A percentile compares a stretch with the other conserved stretches of the same genome.
Conservation (phyloP, 23 red algal genomes). For the Porphyridium purpureum region DNA sequence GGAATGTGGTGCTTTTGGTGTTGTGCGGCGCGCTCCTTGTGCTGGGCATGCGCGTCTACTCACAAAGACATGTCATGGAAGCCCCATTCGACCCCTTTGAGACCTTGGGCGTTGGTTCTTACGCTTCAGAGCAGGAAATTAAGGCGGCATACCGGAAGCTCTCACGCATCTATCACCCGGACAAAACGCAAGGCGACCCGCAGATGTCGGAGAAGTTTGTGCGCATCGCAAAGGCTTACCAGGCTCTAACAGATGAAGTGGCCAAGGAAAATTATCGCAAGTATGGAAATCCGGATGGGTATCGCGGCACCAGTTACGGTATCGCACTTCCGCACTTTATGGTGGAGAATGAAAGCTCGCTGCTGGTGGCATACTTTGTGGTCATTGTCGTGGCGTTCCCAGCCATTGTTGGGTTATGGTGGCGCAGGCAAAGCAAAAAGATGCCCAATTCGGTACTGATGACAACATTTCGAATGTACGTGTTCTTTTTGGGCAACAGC, state of each 20-base stretch:
- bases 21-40: too few relatives aligned
- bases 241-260: slow-evolving; percentile 60
- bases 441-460: slow-evolving; percentile 36
- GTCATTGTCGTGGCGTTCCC: slow-evolving; percentile 42
- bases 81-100: slow-evolving; percentile 84
- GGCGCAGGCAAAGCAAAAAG: slow-evolving; percentile 36
- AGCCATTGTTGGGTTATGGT: slow-evolving; percentile 52
- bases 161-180: slow-evolving; percentile 75
- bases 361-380: slow-evolving; percentile 35
- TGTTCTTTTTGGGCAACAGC: too few relatives aligned
- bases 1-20: too few relatives aligned
- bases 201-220: slow-evolving; percentile 52
- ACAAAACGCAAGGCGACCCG: slow-evolving; percentile 74
- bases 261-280: slow-evolving; percentile 68
- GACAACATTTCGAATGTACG: slow-evolving; percentile 44
- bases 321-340: slow-evolving; percentile 59
- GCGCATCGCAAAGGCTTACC: slow-evolving; percentile 59
- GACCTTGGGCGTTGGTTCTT: slow-evolving; percentile 30
- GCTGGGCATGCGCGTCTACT: too few relatives aligned
- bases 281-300: slow-evolving; percentile 96
- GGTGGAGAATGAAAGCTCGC: slow-evolving; percentile 34
- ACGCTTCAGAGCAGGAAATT: slow-evolving; percentile 29
- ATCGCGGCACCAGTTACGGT: slow-evolving; percentile 40
- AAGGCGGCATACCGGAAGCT: slow-evolving; percentile 58
- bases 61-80: too few relatives aligned